phyloP scores from a whole-genome alignment of 192 early-diverging fungal genomes.

The Entomortierella parvispora region DNA sequence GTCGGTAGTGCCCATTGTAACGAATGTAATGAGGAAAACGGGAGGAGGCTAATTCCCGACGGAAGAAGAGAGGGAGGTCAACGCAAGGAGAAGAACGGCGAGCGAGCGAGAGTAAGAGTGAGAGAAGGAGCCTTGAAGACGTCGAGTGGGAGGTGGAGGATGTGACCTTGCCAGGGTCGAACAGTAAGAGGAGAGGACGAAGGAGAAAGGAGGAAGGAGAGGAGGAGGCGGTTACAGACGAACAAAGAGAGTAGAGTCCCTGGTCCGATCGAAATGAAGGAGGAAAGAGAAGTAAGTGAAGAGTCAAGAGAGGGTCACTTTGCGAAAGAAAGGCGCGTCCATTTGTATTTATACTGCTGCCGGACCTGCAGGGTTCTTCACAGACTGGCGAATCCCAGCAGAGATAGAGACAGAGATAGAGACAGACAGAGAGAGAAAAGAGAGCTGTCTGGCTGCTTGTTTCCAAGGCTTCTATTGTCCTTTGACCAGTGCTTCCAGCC shows the following conservation, averaged over 20 bases:
- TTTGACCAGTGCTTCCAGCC: too few species aligned
- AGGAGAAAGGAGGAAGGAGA: neutral
- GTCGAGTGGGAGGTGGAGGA: neutral
- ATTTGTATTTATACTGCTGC: too few species aligned
- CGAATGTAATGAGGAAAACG: neutral
- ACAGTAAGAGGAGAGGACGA: neutral
- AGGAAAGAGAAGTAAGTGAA: neutral
- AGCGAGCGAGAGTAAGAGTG: neutral
- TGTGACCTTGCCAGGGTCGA: too few species aligned
- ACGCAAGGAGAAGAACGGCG: neutral
- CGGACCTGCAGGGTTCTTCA: too few species aligned
- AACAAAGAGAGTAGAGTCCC: neutral
- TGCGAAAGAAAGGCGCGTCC: too few species aligned
- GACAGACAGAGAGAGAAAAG: too few species aligned
- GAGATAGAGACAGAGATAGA: too few species aligned
- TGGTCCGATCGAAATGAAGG: neutral
- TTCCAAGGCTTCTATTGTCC: too few species aligned
- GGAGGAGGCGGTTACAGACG: neutral
- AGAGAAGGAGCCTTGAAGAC: too few species aligned
- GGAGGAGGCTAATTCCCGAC: neutral
- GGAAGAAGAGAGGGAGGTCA: neutral
- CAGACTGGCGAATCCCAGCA: too few species aligned
- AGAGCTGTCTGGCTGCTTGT: too few species aligned
- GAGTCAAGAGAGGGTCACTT: neutral
- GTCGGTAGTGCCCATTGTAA: conserved; percentile 28